phyloP scores from a whole-genome alignment of 345 rosid species.

The Hibiscus tridactylites region DNA sequence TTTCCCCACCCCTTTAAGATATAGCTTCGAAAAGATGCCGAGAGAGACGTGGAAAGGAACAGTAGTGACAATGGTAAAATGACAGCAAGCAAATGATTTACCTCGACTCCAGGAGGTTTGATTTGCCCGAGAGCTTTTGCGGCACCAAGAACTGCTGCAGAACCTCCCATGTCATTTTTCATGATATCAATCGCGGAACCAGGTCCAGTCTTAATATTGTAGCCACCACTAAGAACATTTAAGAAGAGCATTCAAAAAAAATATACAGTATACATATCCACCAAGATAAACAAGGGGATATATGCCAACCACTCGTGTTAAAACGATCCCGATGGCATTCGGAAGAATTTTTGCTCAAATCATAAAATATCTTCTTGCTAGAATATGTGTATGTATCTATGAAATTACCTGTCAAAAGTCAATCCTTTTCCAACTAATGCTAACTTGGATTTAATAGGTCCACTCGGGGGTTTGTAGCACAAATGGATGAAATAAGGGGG shows the following conservation, averaged over 20 bases:
- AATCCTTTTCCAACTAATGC: constrained; percentile 92
- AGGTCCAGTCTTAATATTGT: constrained; percentile 95
- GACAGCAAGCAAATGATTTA: constrained; percentile 14
- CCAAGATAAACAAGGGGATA: no score
- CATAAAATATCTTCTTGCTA: not conserved
- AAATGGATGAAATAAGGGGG: constrained; percentile 85
- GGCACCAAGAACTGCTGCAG: constrained; percentile 93
- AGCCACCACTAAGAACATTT: constrained; percentile 64
- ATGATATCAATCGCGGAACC: constrained; percentile 77
- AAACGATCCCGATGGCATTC: no score
- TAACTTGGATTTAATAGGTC: constrained; percentile 46
- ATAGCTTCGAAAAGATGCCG: not conserved
- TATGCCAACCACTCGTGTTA: no score
- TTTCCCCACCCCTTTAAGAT: not conserved
- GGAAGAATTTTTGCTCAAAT: no score
- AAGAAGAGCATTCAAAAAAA: not conserved
- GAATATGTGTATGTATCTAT: not conserved
- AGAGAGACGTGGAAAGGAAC: not conserved
- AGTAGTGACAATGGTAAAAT: not conserved
- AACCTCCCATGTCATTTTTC: constrained; percentile 96
- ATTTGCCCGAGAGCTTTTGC: constrained; percentile 90
- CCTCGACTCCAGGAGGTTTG: constrained; percentile 96
- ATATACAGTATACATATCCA: not conserved
- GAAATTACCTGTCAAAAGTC: constrained; percentile 84
- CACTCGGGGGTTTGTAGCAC: constrained; percentile 48